Evolutionary conservation across 192 early-diverging fungal species (phyloP).

Genomic region (Mortierella alpina): DNA sequence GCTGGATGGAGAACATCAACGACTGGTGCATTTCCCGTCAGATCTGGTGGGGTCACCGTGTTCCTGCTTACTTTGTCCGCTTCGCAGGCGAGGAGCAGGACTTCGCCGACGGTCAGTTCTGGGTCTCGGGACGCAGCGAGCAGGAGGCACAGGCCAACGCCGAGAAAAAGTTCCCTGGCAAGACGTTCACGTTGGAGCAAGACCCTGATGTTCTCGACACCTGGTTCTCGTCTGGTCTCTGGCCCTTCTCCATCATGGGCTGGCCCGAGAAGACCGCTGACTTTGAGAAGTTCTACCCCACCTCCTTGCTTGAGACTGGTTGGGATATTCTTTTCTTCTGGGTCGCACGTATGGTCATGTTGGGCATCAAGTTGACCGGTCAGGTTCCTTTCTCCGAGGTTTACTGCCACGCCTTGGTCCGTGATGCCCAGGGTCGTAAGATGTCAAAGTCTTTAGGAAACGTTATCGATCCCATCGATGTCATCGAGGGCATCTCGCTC

Average conservation of each 20-base stretch:
- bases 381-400: conserved; percentile 94
- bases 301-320: conserved; percentile 93
- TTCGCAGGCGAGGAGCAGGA: conserved; percentile 73
- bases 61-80: conserved; percentile 95
- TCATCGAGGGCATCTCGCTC: conserved; percentile 93
- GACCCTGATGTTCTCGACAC: conserved; percentile 98
- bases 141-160: conserved; percentile 83
- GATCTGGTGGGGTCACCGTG: conserved; percentile 99
- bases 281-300: conserved; percentile 89
- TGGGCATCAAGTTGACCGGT: conserved; percentile 96
- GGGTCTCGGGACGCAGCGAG: conserved; percentile 88
- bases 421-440: conserved; percentile 98
- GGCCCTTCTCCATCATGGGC: conserved; percentile 98
- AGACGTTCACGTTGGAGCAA: conserved; percentile 88
- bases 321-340: conserved; percentile 99
- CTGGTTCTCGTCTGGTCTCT: conserved; percentile 99
- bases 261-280: conserved; percentile 95
- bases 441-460: conserved; percentile 98
- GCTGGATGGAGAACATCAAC: conserved; percentile 94
- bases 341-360: conserved; percentile 99
- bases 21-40: conserved; percentile 99
- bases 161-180: conserved; percentile 80
- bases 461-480: conserved; percentile 97
- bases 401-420: conserved; percentile 97
- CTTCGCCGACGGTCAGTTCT: conserved; percentile 73